phyloP scores from a whole-genome alignment of 306 rosid genomes.

The Casuarina cunninghamiana region DNA sequence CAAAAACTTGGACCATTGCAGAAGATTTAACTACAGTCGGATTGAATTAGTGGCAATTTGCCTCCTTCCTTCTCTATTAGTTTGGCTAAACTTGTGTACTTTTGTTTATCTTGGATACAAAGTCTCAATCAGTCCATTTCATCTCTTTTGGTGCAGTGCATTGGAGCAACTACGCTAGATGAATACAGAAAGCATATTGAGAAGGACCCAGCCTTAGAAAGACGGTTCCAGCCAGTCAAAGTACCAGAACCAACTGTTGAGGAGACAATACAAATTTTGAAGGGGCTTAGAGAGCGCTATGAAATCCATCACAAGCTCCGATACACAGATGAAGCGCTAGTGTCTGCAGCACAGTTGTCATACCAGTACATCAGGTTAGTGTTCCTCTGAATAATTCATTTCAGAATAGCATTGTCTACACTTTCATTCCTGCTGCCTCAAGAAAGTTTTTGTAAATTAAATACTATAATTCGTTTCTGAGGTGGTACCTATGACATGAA shows the following conservation, averaged over 20 bases:
- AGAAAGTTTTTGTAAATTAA: neutral
- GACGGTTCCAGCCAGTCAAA: conserved; percentile 93
- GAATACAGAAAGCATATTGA: conserved; percentile 97
- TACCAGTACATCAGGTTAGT: conserved; percentile 90
- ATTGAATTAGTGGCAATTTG: neutral
- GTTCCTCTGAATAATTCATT: neutral
- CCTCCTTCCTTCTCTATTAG: conserved; percentile 8
- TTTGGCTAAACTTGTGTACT: conserved; percentile 3
- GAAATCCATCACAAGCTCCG: conserved; percentile 98
- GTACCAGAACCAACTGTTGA: conserved; percentile 94
- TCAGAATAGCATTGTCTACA: neutral
- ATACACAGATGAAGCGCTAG: conserved; percentile 85
- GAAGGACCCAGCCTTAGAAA: conserved; percentile 92
- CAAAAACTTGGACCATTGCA: neutral
- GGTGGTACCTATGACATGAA: neutral
- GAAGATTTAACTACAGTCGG: neutral
- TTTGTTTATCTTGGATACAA: conserved; percentile 16
- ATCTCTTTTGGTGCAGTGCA: conserved; percentile 62
- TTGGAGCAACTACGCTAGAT: conserved; percentile 94
- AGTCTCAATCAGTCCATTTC: conserved; percentile 28
- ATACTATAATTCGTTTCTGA: neutral
- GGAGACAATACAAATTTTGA: conserved; percentile 80
- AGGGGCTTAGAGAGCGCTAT: conserved; percentile 91
- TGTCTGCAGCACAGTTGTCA: conserved; percentile 87
- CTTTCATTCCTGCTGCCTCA: neutral